A percentile compares a stretch with the other conserved stretches of the same genome.
Conservation (phyloP, 148 eudicot genomes). For the Cornus florida region DNA sequence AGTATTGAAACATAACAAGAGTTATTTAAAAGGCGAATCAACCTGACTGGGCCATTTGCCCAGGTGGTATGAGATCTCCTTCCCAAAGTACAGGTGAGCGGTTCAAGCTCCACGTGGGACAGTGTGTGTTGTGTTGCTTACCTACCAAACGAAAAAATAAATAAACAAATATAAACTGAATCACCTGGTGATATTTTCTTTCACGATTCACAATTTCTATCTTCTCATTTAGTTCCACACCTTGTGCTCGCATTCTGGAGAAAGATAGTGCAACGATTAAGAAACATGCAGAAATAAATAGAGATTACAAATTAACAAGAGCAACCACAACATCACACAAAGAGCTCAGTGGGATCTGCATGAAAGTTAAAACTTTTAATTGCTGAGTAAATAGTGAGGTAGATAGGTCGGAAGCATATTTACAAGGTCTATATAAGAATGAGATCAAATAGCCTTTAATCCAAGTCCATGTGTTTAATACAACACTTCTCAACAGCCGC, state of each 20-base stretch:
- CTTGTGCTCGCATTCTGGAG: constrained; percentile 72
- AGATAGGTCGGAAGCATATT: background rate
- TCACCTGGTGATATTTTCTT: constrained; percentile 93
- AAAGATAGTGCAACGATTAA: constrained; percentile 11
- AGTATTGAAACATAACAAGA: background rate
- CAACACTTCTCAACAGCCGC: background rate
- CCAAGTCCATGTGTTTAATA: background rate
- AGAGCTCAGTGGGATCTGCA: background rate
- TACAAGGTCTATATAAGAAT: background rate
- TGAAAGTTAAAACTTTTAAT: background rate
- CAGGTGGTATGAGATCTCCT: too few species aligned
- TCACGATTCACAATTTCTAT: constrained; percentile 89
- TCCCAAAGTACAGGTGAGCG: too few species aligned
- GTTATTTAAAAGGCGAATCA: background rate
- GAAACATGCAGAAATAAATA: background rate
- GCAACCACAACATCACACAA: background rate
- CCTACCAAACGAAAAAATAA: too few species aligned
- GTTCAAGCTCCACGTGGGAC: too few species aligned
- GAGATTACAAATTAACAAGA: background rate
- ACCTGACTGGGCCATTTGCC: constrained; percentile 44
- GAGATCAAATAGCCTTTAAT: background rate
- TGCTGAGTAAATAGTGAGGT: background rate
- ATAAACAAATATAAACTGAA: too few species aligned
- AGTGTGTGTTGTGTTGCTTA: too few species aligned
- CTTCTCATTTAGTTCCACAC: constrained; percentile 57